Base-by-base conservation (phyloP, 179 eudicot genomes). In the Heliamphora pulchella region DNA sequence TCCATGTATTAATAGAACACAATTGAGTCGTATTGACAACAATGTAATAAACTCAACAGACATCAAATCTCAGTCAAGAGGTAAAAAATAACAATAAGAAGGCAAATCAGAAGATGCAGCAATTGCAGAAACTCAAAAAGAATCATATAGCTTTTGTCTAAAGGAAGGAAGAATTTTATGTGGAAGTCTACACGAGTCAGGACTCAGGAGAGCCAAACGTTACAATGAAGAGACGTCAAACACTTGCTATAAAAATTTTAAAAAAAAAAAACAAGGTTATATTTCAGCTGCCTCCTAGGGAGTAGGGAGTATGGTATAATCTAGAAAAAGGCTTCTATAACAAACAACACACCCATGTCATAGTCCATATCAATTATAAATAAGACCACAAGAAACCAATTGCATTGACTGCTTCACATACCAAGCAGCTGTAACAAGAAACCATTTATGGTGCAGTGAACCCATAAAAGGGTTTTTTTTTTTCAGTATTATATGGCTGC, bases 121-220 rank as follows among this genome's bases (percentile, higher is more conserved):
- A 70, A 20, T 61, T 65, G 65, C 9, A 14, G 31, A 78, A 14
- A 65, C 80, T 65, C 2, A 65, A 71, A 71, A 14, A 63, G 47
- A 61, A 13, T 13, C 8, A 46, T 7, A 20, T 74, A 13, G 11
- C n/a, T 17, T 6, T 46, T 59, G 15, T 22, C 14, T 2, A 14
- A 20, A 65, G 41, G 48, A 43, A 64, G 50, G 8, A 5, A 4
- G n/a, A 74, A 14, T 17, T 50, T 39, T 59, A 59, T 6, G 1
- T 59, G 20, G 64, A 59, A 5, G 20, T 15, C 20, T 59, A 59
- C 5, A 3, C 20, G n/a, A 8, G 20, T 15, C 64, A 59, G 64
- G 20, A 59, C 31, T 31, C 31, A 31, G 31, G 31, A 31, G 31
- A 31, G 31, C 31, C 31, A 31, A 74, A 4, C 2, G 39, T 55